Base-by-base conservation (phyloP, 2,329 filamentous ascomycete genomes). In the Leptographium procerum region DNA sequence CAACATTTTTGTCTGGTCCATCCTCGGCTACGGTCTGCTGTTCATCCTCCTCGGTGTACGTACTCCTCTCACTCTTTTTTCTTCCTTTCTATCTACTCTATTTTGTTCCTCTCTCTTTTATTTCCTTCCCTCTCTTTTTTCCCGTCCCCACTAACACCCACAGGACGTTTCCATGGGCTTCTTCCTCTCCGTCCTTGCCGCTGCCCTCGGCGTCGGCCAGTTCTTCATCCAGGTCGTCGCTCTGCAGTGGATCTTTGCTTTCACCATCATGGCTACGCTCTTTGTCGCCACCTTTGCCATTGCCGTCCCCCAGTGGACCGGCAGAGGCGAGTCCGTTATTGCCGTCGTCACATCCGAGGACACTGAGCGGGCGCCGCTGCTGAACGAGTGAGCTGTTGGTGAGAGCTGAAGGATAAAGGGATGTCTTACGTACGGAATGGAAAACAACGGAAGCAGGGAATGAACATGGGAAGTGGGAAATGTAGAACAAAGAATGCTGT, bases 211-310 rank as follows among this genome's bases (percentile, higher is more conserved):
- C 14, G 83, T 94, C 19, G 81, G 83, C 16, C 91, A 96, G 70
- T 85, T 95, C 73, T 75, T 84, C 55, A 78, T 80, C 66, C 84
- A 90, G 69, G 71, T 86, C 60, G 77, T 95, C 64, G 88, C 89
- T 8, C 77, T 95, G 63, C 91, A 96, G 74, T 95, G 90, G 90
- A 92, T 95, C 72, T 95, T 95, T 69, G 88, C 90, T 36, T 94
- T 95, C 67, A 77, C 84, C 62, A 90, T 95, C 69, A 91, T 92
- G 78, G 82, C 78, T 1, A 69, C 88, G 29, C 80, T 95, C 57
- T 87, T 94, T 69, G 70, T 91, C 24, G 72, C 82, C 22, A 89
- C 87, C 1, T 66, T 88, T 2, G 71, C 79, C 19, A 76, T 90
- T 56, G 86, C 82, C 2, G 71, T 88, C 36, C 86, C 87, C 0